Evolutionary conservation across 2,329 filamentous ascomycete genomes (phyloP), one percentile per base, ranked within the genome.

Genomic region (Fusarium cicatricum): DNA sequence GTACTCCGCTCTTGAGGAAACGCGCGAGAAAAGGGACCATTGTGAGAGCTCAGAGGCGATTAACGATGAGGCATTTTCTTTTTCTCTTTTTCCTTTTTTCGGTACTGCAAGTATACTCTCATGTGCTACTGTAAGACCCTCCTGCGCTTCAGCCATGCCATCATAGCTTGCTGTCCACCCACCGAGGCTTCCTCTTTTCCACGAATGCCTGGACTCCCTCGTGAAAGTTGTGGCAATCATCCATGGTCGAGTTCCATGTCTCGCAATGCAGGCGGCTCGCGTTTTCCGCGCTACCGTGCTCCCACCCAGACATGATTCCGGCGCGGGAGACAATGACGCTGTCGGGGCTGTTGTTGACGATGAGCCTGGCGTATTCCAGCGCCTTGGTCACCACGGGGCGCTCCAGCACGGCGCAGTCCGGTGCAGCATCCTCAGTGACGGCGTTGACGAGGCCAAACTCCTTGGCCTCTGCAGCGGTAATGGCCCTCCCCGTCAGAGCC

Each of bases 201-300:
- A 88, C 85, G 77, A 92, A 92, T 46, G 88, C 89, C 72, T 70
- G 79, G 26, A 92, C 77, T 0, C 90, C 90, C 74, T 92, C 89
- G 41, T 81, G 82, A 70, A 90, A 85, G 73, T 92, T 92, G 64
- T 88, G 85, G 0, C 85, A 87, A 6, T 77, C 78, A 60, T 86
- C 77, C 49, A 92, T 78, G 55, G 78, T 77, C 45, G 77, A 77
- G 66, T 83, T 85, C 81, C 85, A 85, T 4, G 59, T 66, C 45
- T 67, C 64, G 29, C 80, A 79, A 49, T 85, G 80, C 31, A 79
- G 75, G 40, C 89, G 71, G 57, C 83, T 68, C 42, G 78, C 79
- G 34, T 85, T 89, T 4, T 81, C 71, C 86, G 86, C 3, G 84
- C 86, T 21, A 85, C 84, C 19, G 85, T 73, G 3, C 68, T 90